Base-by-base conservation (phyloP, 495 filamentous ascomycete species). In the Neurospora pannonica region DNA sequence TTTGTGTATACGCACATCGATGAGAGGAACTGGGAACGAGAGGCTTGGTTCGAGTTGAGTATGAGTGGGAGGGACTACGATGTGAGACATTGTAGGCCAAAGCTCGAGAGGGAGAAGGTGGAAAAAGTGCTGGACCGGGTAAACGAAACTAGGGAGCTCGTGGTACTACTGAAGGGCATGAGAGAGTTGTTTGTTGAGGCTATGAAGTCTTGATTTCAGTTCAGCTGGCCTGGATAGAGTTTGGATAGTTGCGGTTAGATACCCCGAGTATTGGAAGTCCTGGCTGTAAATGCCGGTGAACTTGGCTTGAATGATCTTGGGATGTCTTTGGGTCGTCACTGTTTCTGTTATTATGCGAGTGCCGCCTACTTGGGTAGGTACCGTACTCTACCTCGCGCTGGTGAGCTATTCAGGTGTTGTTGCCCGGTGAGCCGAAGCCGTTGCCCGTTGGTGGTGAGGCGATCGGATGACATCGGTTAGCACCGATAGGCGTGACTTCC, bases 41-140 rank as follows among this genome's bases (percentile, higher is more conserved):
- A 99, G 84, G 92, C 90, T 11, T 97, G 91, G 90, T 99, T 99
- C 81, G 95, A 97, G 86, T 83, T 99, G 72, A 90, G 91, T 76
- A 95, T 91, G 76, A 87, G 89, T 13, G 90, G 88, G 75, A 86
- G 91, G 72, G 96, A 98, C 73, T 98, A 97, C 80, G 90, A 92
- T 78, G 90, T 99, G 11, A 87, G 89, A 71, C 89, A 90, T 69
- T 92, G 90, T 75, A 85, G 90, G 77, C 95, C 95, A 36, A 97
- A 94, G 83, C 72, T 96, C 72, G 92, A 97, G 79, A 84, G 86
- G 73, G 89, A 92, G 36, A 88, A 89, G 74, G 85, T 97, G 54
- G 91, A 94, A 69, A 83, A 85, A 74, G 89, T 92, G 67, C 82
- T 96, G 17, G 94, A 97, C 71, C 84, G 84, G 74, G 82, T 94